These are phyloP conservation scores for Omphalotus guepiniiformis DNA, from an alignment of 768 basidiomycete genomes.

Conservation along the genomic window DNA sequence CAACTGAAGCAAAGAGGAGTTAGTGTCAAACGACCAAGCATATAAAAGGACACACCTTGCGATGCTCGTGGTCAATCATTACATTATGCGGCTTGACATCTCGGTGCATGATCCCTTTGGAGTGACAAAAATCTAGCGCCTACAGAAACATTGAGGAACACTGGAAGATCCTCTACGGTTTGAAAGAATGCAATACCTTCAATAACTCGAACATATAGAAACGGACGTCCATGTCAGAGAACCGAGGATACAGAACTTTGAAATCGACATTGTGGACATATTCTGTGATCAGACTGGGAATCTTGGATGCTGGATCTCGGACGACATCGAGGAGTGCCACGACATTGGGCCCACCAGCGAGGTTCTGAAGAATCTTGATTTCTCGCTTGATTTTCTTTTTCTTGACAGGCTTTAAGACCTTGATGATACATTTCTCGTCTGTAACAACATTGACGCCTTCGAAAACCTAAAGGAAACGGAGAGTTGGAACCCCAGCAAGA, in stretches of 20 bases:
- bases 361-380: slow-evolving; percentile 96
- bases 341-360: slow-evolving; percentile 94
- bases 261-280: slow-evolving; percentile 98
- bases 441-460: slow-evolving; percentile 90
- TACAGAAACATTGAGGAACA: slow-evolving; percentile 26
- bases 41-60: slow-evolving; percentile 56
- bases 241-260: slow-evolving; percentile 92
- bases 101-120: slow-evolving; percentile 97
- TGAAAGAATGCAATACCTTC: slow-evolving; percentile 47
- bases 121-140: slow-evolving; percentile 98
- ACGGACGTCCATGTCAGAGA: slow-evolving; percentile 92
- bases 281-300: slow-evolving; percentile 95
- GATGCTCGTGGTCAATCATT: slow-evolving; percentile 98
- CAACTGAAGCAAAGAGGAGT: slow-evolving; percentile 45
- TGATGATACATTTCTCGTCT: slow-evolving; percentile 96
- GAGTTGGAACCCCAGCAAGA: slow-evolving; percentile 8
- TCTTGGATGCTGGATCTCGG: slow-evolving; percentile 92
- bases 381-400: slow-evolving; percentile 99
- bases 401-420: slow-evolving; percentile 98
- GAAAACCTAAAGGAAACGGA: slow-evolving; percentile 58
- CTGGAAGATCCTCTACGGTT: slow-evolving; percentile 4
- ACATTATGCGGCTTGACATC: slow-evolving; percentile 99
- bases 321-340: slow-evolving; percentile 94
- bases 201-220: slow-evolving; percentile 97
- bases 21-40: slow-evolving; percentile 7